Evolutionary conservation across 2,329 filamentous ascomycete species (phyloP), one percentile per base, ranked within the genome.

Genomic region (Ophiocordyceps robertsii): DNA sequence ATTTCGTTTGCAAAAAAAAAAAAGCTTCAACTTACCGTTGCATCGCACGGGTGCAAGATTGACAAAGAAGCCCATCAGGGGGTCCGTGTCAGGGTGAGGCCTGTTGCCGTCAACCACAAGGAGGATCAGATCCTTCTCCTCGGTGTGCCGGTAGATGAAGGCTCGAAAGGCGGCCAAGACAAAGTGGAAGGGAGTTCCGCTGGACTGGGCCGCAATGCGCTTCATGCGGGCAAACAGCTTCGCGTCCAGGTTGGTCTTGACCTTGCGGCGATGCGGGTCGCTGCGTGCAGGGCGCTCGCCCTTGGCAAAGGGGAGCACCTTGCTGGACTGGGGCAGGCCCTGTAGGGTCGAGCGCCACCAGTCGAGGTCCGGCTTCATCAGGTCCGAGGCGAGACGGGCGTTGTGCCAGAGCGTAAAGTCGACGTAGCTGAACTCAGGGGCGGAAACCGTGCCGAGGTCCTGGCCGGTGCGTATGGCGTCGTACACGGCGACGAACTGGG

Each of bases 381-480:
- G 33, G 27, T 53, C 48, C 2, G 52, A 52, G 3, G 45, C 46
- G 8, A 53, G 47, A 33, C 51, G 49, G 13, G 50, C 49, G 29
- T 54, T 53, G 48, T 54, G 52, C 52, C 52, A 54, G 8, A 51
- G 46, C 11, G 49, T 53, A 32, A 54, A 54, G 45, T 54, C 50
- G 38, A 48, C 47, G 17, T 54, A 54, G 39, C 44, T 46, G 35
- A 54, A 49, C 29, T 48, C 45, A 2, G 51, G 51, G n/a, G 44
- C 40, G 11, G 52, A 47, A 10, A 54, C 46, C 3, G 47, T 50
- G 5, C 43, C 41, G 10, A 52, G 45, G 19, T 53, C 50, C 39
- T 45, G 49, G n/a, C 43, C 45, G 4, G 43, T 31, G 5, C 44
- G 36, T 14, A 51, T 39, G 19, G 49, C 46, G 44, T 54, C 51